Conservation (phyloP, 129 eudicot species). For the Gnaphalium uliginosum region DNA sequence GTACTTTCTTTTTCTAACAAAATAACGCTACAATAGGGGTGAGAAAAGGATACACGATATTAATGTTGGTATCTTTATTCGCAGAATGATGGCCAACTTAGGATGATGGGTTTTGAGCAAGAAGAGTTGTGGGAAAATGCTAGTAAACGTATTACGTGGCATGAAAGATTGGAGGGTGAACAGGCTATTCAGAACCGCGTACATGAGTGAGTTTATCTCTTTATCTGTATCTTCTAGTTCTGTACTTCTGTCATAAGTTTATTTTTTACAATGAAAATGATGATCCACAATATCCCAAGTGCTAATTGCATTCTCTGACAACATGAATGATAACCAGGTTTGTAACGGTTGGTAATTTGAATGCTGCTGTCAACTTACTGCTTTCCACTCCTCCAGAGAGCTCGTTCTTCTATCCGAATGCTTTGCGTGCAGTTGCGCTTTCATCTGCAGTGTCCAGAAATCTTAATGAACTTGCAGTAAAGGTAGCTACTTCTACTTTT, state of each 20-base stretch:
- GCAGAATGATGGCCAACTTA: constrained; percentile 71
- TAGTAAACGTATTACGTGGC: constrained; percentile 86
- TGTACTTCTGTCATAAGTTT: background rate
- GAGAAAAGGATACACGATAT: background rate
- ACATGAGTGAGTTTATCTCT: constrained; percentile 74
- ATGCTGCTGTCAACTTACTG: constrained; percentile 90
- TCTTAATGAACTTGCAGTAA: constrained; percentile 89
- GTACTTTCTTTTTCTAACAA: background rate
- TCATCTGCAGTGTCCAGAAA: constrained; percentile 89
- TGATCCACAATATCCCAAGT: background rate
- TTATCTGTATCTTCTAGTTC: background rate
- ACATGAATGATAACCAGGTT: constrained; percentile 52
- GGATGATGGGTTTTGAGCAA: constrained; percentile 84
- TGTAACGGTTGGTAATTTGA: constrained; percentile 89
- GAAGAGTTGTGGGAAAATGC: constrained; percentile 86
- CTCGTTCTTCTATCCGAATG: constrained; percentile 80
- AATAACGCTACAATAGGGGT: background rate
- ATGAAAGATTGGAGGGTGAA: constrained; percentile 88
- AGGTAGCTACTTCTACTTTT: constrained; percentile 42
- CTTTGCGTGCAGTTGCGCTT: constrained; percentile 98
- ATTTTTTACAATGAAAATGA: background rate
- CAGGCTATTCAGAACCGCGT: constrained; percentile 85
- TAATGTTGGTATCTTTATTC: background rate
- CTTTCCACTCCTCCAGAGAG: constrained; percentile 97
- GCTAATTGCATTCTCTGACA: background rate